Base-by-base conservation (phyloP, 352 stramenopile species). In the Blastocystis sp. region DNA sequence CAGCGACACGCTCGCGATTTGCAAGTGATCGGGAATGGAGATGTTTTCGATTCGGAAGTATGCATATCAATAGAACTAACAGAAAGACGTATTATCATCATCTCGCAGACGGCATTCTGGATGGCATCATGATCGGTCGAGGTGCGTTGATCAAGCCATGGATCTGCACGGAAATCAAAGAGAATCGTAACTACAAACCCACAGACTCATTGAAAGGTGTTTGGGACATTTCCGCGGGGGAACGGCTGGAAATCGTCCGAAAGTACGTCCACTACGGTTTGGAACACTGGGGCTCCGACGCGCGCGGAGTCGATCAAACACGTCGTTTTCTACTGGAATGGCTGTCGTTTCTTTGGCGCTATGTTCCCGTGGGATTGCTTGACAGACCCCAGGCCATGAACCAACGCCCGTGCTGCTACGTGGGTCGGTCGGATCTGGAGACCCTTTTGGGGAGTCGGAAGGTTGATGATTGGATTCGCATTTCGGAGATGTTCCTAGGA, bases 91-190 rank as follows among this genome's bases (percentile, higher is more conserved):
- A 93, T 69, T 89, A 94, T 84, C 87, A 90, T 11, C 91, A 94
- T 87, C 84, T 95, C 32, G 87, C 90, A 87, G 93, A 93, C 49
- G 90, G 91, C 78, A 92, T 93, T 86, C 87, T 96, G 48, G 91
- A 94, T 59, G 95, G 92, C n/a, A 94, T 91, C 76, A 96, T 97
- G 92, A 86, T 96, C 61, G 92, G 89, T 1, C 92, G 93, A 36
- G 93, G 95, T 64, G 96, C 95, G 6, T 91, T 99, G 18, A 98
- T 98, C 89, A 99, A 99, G 90, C 96, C 96, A 34, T 99, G 96
- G 96, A 89, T 99, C 48, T 94, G 93, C 4, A 98, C 90, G 0
- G 96, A 99, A 89, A 98, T 99, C 81, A 99, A 99, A 88, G 95
- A 98, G 88, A 89, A 93, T 38, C 90, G 94, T 29, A 27, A 16